Conservation (phyloP, 1,284 basidiomycete species). For the Austroboletus rostrupii region DNA sequence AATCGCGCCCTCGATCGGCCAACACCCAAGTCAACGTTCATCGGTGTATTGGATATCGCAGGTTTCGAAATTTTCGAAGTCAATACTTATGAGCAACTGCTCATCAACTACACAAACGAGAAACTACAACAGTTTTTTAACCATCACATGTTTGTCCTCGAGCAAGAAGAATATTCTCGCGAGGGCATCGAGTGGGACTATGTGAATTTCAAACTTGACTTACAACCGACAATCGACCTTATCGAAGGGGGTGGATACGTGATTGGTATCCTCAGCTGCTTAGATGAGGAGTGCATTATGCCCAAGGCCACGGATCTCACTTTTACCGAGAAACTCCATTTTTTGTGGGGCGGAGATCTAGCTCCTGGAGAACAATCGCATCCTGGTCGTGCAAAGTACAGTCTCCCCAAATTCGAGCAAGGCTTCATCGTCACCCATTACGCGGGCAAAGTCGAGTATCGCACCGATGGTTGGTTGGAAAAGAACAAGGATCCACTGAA, state of each 20-base stretch:
- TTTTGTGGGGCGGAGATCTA: conserved; percentile 58
- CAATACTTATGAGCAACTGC: conserved; percentile 95
- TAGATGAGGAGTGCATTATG: conserved; percentile 99
- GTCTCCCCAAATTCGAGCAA: conserved; percentile 84
- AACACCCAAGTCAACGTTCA: conserved; percentile 90
- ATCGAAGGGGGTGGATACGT: conserved; percentile 76
- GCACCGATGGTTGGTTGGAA: conserved; percentile 95
- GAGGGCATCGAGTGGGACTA: conserved; percentile 99
- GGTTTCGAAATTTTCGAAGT: conserved; percentile 96
- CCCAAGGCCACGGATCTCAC: conserved; percentile 94
- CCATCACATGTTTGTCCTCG: conserved; percentile 99
- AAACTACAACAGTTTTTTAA: conserved; percentile 98
- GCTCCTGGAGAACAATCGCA: conserved; percentile 55
- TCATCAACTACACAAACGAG: conserved; percentile 99
- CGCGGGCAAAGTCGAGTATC: conserved; percentile 95
- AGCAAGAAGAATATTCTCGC: conserved; percentile 97
- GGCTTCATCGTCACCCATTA: conserved; percentile 98
- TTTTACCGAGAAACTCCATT: conserved; percentile 89
- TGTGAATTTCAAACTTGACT: conserved; percentile 95
- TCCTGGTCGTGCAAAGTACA: conserved; percentile 80
- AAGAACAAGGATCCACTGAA: conserved; percentile 99
- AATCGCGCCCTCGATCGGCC: conserved; percentile 93
- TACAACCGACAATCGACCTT: conserved; percentile 98
- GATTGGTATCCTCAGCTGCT: conserved; percentile 89
- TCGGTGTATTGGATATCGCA: conserved; percentile 98